phyloP scores from a whole-genome alignment of 768 basidiomycete genomes.

The Lentinula edodes region DNA sequence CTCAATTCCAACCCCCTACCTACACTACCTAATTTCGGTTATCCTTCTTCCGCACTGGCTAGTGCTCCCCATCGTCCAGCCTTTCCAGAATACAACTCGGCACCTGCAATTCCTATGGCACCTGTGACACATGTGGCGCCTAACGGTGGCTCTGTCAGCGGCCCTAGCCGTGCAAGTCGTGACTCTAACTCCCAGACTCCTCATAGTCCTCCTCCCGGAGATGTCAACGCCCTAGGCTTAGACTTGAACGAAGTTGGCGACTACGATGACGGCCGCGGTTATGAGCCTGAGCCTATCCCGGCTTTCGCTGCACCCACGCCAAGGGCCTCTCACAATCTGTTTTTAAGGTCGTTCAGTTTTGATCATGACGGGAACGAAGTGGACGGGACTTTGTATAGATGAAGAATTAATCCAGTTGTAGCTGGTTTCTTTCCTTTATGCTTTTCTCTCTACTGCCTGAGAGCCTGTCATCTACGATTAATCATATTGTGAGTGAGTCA shows the following conservation, averaged over 20 bases:
- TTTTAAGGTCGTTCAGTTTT: conserved; percentile 2
- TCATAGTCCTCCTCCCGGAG: neutral
- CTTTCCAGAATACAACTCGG: neutral
- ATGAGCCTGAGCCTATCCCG: neutral
- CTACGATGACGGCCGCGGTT: neutral
- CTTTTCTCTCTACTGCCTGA: neutral
- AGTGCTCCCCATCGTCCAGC: conserved; percentile 1
- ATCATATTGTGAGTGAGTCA: too few species aligned
- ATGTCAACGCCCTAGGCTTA: conserved; percentile 1
- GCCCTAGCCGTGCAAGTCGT: neutral
- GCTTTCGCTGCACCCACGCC: conserved; percentile 6
- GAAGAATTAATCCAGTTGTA: neutral
- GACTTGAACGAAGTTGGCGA: neutral
- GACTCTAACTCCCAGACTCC: neutral
- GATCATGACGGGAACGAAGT: neutral
- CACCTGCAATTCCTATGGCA: neutral
- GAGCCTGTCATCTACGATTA: too few species aligned
- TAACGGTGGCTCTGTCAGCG: neutral
- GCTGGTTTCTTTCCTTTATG: neutral
- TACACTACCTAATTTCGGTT: neutral
- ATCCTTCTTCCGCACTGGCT: neutral
- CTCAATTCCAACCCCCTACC: neutral
- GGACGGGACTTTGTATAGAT: conserved; percentile 1
- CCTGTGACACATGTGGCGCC: neutral
- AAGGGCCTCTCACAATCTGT: conserved; percentile 1